phyloP scores from a whole-genome alignment of 768 basidiomycete species.

The Lepiota brunneoincarnata region DNA sequence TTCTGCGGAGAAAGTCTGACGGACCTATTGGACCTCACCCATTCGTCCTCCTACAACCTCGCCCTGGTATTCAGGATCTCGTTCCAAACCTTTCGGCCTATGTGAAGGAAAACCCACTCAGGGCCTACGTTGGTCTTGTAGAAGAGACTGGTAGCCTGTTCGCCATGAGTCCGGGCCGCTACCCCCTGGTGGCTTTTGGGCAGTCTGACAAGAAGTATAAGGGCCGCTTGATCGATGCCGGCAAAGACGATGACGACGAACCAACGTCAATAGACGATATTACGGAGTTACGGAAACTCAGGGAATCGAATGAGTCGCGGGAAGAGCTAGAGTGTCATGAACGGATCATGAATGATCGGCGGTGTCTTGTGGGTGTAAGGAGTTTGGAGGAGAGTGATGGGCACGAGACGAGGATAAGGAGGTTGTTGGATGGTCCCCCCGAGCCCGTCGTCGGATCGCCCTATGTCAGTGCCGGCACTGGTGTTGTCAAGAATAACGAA shows the following conservation, averaged over 20 bases:
- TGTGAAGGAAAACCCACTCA: slow-evolving; percentile 46
- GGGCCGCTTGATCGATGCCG: slow-evolving; percentile 4
- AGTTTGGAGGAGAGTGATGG: slow-evolving; percentile 51
- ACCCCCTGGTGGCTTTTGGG: slow-evolving; percentile 78
- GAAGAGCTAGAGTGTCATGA: slow-evolving; percentile 11
- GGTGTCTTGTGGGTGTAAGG: slow-evolving; percentile 64
- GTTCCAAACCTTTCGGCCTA: slow-evolving; percentile 51
- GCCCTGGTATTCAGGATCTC: slow-evolving; percentile 69
- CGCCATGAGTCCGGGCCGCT: slow-evolving; percentile 80
- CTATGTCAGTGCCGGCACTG: neutral
- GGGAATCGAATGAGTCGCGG: slow-evolving; percentile 7
- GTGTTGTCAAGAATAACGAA: neutral
- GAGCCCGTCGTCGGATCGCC: neutral
- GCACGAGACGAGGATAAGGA: slow-evolving; percentile 37
- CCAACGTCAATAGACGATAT: slow-evolving; percentile 15
- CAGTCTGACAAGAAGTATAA: slow-evolving; percentile 17
- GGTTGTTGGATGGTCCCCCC: slow-evolving; percentile 57
- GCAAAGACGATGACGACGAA: slow-evolving; percentile 4
- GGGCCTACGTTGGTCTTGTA: slow-evolving; percentile 81
- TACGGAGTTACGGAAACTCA: slow-evolving; percentile 8
- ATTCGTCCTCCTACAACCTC: slow-evolving; percentile 87
- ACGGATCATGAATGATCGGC: slow-evolving; percentile 33
- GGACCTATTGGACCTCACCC: slow-evolving; percentile 39
- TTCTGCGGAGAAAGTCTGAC: slow-evolving; percentile 42
- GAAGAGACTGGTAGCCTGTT: slow-evolving; percentile 72